These are phyloP conservation scores for Phytophthora citrophthora DNA, from an alignment of 352 stramenopile genomes.

Conservation along the genomic window DNA sequence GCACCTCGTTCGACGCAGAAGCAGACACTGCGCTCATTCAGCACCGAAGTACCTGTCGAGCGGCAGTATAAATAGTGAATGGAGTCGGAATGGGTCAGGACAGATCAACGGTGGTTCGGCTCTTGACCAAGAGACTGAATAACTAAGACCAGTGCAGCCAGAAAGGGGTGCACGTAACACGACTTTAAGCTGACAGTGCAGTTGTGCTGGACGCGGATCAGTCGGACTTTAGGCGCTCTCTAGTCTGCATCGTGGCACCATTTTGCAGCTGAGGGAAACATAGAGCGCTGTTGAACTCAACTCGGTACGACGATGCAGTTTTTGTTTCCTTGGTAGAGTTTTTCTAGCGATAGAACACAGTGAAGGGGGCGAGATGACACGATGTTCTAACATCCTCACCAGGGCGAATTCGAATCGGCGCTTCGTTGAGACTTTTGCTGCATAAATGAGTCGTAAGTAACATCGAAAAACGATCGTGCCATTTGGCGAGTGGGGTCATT, in stretches of 20 bases:
- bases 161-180: background rate
- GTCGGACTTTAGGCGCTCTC: conserved; percentile 7
- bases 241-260: background rate
- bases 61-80: conserved; percentile 24
- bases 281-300: conserved; percentile 3
- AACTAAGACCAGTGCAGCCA: conserved; percentile 16
- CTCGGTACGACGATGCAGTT: background rate
- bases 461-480: conserved; percentile 14
- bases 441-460: conserved; percentile 30
- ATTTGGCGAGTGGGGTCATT: conserved; percentile 1
- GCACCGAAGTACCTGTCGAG: conserved; percentile 2
- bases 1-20: background rate
- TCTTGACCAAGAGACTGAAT: conserved; percentile 8
- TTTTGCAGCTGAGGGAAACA: background rate
- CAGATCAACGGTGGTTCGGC: no score
- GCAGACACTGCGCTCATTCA: conserved; percentile 10
- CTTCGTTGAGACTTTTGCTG: background rate
- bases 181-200: conserved; percentile 5
- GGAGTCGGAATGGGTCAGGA: background rate
- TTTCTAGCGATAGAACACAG: background rate
- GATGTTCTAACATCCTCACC: background rate
- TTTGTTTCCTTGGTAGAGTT: background rate
- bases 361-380: background rate
- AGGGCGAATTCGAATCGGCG: background rate
- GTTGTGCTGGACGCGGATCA: conserved; percentile 16